These are phyloP conservation scores for Sporothrix sp. DNA, from an alignment of 2,329 filamentous ascomycete genomes.

Conservation along the genomic window DNA sequence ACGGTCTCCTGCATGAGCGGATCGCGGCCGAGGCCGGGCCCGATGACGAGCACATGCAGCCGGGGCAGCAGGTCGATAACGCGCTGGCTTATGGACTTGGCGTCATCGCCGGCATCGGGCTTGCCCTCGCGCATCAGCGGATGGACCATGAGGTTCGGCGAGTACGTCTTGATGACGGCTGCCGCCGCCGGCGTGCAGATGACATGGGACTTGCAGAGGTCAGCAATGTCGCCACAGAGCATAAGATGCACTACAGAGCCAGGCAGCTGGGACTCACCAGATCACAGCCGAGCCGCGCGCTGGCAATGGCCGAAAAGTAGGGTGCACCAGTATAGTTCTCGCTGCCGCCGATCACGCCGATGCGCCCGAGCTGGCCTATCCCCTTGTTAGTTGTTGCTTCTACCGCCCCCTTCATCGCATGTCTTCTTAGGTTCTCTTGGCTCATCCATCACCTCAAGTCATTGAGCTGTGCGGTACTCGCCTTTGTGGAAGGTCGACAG, in stretches of 20 bases:
- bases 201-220: constrained; percentile 60
- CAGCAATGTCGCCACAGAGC: background rate
- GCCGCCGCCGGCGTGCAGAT: constrained; percentile 88
- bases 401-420: too few species aligned
- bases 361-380: constrained; percentile 77
- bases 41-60: constrained; percentile 85
- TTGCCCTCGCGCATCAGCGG: constrained; percentile 62
- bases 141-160: constrained; percentile 96
- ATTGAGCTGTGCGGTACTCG: too few species aligned
- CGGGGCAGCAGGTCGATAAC: constrained; percentile 76
- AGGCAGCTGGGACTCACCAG: constrained; percentile 48
- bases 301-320: constrained; percentile 97
- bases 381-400: constrained; percentile 9
- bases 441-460: too few species aligned
- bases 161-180: constrained; percentile 92
- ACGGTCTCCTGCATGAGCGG: constrained; percentile 82
- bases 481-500: constrained; percentile 95
- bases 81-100: constrained; percentile 50
- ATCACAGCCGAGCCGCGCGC: constrained; percentile 78
- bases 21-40: constrained; percentile 85
- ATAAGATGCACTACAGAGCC: background rate
- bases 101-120: constrained; percentile 39
- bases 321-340: constrained; percentile 95
- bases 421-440: too few species aligned
- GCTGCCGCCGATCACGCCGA: constrained; percentile 90